phyloP scores from a whole-genome alignment of 2,329 filamentous ascomycete genomes.

The Aureobasidium sp. region DNA sequence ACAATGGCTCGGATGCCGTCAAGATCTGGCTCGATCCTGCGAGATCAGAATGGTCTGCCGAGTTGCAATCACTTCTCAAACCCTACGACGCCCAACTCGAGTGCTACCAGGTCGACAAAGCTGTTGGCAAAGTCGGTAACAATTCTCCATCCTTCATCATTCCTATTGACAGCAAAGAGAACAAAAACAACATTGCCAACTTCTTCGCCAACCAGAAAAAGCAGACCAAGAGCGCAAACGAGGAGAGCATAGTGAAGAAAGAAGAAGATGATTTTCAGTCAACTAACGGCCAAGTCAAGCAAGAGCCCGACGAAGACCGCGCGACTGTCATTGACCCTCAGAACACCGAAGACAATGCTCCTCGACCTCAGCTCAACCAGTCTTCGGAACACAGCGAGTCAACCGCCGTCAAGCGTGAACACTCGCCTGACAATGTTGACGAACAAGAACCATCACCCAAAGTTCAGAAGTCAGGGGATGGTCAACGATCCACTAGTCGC shows the following conservation, averaged over 20 bases:
- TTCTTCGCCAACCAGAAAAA: constrained; percentile 64
- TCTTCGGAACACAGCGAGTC: constrained; percentile 21
- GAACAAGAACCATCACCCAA: constrained; percentile 31
- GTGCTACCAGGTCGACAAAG: constrained; percentile 75
- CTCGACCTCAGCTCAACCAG: constrained; percentile 34
- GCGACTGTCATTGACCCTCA: constrained; percentile 34
- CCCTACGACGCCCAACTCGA: constrained; percentile 74
- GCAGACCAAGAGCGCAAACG: constrained; percentile 25
- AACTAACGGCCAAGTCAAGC: constrained; percentile 27
- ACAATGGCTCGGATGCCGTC: constrained; percentile 63
- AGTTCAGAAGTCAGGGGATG: constrained; percentile 19
- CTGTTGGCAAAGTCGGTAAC: constrained; percentile 90
- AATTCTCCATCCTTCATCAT: constrained; percentile 77
- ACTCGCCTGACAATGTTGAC: constrained; percentile 28
- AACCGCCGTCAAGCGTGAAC: constrained; percentile 41
- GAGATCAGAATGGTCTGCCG: constrained; percentile 62
- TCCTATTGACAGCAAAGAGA: constrained; percentile 73
- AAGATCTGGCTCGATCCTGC: constrained; percentile 69
- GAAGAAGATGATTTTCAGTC: constrained; percentile 23
- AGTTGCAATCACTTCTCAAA: constrained; percentile 69
- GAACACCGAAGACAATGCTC: constrained; percentile 44
- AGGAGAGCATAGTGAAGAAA: constrained; percentile 24
- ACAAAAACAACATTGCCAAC: constrained; percentile 88
- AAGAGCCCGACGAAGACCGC: constrained; percentile 33
- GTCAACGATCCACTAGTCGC: constrained; percentile 3